Evolutionary conservation across 192 early-diverging fungal genomes (phyloP).

Genomic region (Podila minutissima): DNA sequence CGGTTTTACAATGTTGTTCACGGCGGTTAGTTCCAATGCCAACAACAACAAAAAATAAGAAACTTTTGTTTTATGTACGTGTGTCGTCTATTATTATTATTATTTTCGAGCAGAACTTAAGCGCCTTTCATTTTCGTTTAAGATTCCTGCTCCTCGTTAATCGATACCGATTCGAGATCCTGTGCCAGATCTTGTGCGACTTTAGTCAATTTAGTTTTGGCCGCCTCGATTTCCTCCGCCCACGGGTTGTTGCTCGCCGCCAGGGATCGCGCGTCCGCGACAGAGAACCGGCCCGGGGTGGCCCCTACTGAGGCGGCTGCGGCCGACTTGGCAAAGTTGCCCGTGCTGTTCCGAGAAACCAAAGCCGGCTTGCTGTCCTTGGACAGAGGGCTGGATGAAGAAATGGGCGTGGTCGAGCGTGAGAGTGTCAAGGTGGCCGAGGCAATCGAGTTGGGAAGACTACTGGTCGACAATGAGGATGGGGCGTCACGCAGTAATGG

Average conservation of each 20-base stretch:
- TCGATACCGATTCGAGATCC: slow-evolving; percentile 6
- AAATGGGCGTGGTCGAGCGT: neutral
- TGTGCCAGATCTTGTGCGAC: slow-evolving; percentile 1
- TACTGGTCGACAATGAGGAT: slow-evolving; percentile 15
- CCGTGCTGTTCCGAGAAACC: slow-evolving; percentile 35
- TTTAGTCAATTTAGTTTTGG: slow-evolving; percentile 9
- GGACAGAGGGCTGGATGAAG: neutral
- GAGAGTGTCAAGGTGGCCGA: slow-evolving; percentile 2
- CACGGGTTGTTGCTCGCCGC: slow-evolving; percentile 39
- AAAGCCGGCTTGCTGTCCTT: slow-evolving; percentile 37
- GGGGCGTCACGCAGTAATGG: slow-evolving; percentile 14
- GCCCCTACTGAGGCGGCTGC: neutral
- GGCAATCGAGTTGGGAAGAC: slow-evolving; percentile 5
- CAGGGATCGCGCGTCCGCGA: slow-evolving; percentile 35
- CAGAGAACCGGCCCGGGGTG: slow-evolving; percentile 31
- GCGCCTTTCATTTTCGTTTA: neutral
- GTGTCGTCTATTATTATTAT: neutral
- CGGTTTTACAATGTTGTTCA: too few relatives aligned
- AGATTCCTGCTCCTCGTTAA: neutral
- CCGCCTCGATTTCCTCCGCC: slow-evolving; percentile 43
- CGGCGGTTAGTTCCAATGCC: too few relatives aligned
- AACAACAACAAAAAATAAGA: neutral
- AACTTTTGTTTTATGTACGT: neutral
- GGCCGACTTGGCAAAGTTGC: slow-evolving; percentile 5
- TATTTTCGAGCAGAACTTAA: neutral